A percentile compares a stretch with the other conserved stretches of the same genome.
These are phyloP conservation scores for Bryum argenteum DNA, from an alignment of 225 moss, liverwort and hornwort species.

Conservation along the genomic window DNA sequence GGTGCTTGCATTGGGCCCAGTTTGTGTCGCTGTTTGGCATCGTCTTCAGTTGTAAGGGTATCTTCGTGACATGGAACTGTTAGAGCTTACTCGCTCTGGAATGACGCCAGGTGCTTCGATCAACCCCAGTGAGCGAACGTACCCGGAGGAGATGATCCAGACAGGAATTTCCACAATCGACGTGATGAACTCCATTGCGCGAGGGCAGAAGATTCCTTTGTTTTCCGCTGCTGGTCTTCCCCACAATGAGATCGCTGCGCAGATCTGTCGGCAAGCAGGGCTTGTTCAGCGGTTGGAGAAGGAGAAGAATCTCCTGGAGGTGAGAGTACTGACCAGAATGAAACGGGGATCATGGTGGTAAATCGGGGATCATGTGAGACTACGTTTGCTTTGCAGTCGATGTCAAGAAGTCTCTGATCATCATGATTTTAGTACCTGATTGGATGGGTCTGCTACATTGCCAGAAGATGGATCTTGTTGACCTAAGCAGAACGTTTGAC, in stretches of 20 bases:
- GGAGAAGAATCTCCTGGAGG: slow-evolving; percentile 58
- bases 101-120: slow-evolving; percentile 77
- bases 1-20: slow-evolving; percentile 37
- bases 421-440: background rate
- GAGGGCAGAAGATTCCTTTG: slow-evolving; percentile 95
- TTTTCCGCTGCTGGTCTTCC: slow-evolving; percentile 95
- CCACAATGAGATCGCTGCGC: slow-evolving; percentile 97
- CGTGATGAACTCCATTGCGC: slow-evolving; percentile 97
- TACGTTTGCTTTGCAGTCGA: background rate
- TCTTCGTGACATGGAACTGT: background rate
- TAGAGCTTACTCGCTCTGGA: background rate
- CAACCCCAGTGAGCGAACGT: slow-evolving; percentile 96
- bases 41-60: background rate
- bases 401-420: background rate
- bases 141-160: slow-evolving; percentile 99
- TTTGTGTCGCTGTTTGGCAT: background rate
- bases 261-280: slow-evolving; percentile 96
- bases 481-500: background rate
- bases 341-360: background rate
- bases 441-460: background rate
- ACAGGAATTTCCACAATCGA: slow-evolving; percentile 98
- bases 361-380: background rate
- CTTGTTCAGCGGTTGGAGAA: slow-evolving; percentile 83
- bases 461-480: background rate
- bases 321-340: slow-evolving; percentile 9